Base-by-base conservation (phyloP, 371 early-diverging fungal species). In the Thermomucor indicae-seudaticae region DNA sequence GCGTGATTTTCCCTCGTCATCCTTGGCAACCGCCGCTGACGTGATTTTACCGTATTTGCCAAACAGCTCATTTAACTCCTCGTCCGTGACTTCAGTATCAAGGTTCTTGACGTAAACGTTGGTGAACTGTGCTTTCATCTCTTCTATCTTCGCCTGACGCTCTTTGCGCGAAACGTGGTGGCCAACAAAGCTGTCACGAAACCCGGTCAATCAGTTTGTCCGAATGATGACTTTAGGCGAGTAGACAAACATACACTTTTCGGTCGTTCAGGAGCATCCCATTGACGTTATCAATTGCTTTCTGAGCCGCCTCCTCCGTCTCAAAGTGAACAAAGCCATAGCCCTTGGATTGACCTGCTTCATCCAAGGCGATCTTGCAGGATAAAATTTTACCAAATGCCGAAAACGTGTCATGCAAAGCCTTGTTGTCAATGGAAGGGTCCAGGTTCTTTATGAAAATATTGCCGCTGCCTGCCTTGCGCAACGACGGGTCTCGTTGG, bases 361-460 rank as follows among this genome's bases (percentile, higher is more conserved):
- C 94, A 49, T 74, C 75, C 50, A 83, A 81, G 45, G 92, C 96
- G 54, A 99, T 97, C 84, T 99, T 99, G 88, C 98, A 98, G 53
- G 92, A 93, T 38, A 97, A 79, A 64, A 99, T 99, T 75, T 88
- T 83, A 55, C 99, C 99, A 57, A 99, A 99, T 41, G 97, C 92
- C 38, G 92, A 85, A 80, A 99, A 99, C 49, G 99, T 98, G 72
- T 99, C 99, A 75, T 98, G 94, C 43, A 99, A 90, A 50, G 99
- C 93, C 78, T 84, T 95, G 89, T 95, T 92, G 76, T 97, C 98
- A 59, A 97, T 97, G 51, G 91, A 65, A 43, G 86, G 70, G 75
- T 97, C 96, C 39, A 99, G 81, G 89, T 99, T 99, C 87, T 99
- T 99, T 83, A 99, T 99, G 76, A 99, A 96, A 65, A 99, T 89